Base-by-base conservation (phyloP, 129 eudicot genomes). In the Escallonia herrerae region DNA sequence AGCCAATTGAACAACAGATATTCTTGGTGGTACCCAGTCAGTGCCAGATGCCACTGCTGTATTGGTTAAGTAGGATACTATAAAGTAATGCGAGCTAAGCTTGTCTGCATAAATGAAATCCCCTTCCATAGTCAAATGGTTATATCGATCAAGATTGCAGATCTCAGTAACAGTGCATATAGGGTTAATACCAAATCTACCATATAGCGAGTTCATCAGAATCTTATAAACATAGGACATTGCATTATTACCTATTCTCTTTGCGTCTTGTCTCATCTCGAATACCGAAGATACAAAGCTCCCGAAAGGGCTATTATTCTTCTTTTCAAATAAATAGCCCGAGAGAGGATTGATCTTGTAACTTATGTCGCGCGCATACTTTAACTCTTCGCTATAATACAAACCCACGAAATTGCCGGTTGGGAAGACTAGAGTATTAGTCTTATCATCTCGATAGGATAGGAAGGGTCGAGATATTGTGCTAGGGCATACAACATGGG, bases 111-210 rank as follows among this genome's bases (percentile, higher is more conserved):
- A 48, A 1, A 33, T 48, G 3, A 65, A 50, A 9, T 49, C 38
- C 4, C 3, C 10, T 5, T 49, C 8, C 10, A 33, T 38, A 3
- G 12, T 48, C 14, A 46, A 48, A 15, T 64, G 12, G 12, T 49
- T 39, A 12, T 65, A 50, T 48, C 45, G 4, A 9, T 65, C 22
- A 8, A 3, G 2, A 48, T 65, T 7, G 47, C 58, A 50, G 45
- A 65, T 5, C 42, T 65, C 71, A 11, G 62, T 54, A 13, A 52
- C 13, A 2, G 71, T 54, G 51, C 61, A 40, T 56, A 52, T 40
- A 13, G 52, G 71, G 51, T 66, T 66, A 40, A 66, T 66, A 14
- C 71, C 71, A 66, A 66, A 66, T 66, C 61, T 66, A 52, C 62
- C 61, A 15, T 66, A 66, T n/a, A 66, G 61, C n/a, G 41, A n/a